These are phyloP conservation scores for Pelargonium nanum DNA, from an alignment of 345 rosid species.

Conservation along the genomic window DNA sequence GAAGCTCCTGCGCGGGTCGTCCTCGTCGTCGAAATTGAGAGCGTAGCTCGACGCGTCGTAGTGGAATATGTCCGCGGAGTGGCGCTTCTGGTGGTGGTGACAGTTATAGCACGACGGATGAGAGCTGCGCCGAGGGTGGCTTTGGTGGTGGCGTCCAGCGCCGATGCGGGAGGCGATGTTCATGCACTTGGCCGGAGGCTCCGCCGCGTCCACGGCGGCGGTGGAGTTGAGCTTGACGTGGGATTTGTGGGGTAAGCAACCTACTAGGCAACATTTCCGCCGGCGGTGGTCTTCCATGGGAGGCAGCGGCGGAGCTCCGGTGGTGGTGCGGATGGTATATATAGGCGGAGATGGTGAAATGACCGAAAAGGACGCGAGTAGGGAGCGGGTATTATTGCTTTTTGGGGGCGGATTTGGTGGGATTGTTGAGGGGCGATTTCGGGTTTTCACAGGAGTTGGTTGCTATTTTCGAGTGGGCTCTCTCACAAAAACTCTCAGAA, in stretches of 20 bases:
- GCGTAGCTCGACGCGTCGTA: conserved; percentile 40
- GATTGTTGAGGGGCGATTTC: background rate
- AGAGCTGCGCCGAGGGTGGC: background rate
- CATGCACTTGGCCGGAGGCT: conserved; percentile 8
- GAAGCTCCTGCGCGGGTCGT: conserved; percentile 6
- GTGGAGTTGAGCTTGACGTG: background rate
- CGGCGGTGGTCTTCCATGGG: background rate
- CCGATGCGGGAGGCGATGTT: conserved; percentile 18
- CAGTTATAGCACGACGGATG: background rate
- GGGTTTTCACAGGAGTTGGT: background rate
- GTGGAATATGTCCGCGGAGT: conserved; percentile 19
- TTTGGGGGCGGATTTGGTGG: background rate
- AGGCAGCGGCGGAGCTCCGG: background rate
- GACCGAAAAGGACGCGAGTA: background rate
- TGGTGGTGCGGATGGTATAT: background rate
- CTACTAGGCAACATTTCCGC: background rate
- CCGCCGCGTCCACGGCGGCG: background rate
- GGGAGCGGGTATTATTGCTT: background rate
- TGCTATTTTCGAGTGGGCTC: background rate
- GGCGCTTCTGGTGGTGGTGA: conserved; percentile 20
- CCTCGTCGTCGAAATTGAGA: conserved; percentile 35
- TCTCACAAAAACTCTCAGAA: background rate
- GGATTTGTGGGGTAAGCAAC: background rate
- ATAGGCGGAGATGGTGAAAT: background rate
- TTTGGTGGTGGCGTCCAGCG: background rate